Evolutionary conservation across 352 stramenopile species (phyloP).

Genomic region (Phytophthora sp.): DNA sequence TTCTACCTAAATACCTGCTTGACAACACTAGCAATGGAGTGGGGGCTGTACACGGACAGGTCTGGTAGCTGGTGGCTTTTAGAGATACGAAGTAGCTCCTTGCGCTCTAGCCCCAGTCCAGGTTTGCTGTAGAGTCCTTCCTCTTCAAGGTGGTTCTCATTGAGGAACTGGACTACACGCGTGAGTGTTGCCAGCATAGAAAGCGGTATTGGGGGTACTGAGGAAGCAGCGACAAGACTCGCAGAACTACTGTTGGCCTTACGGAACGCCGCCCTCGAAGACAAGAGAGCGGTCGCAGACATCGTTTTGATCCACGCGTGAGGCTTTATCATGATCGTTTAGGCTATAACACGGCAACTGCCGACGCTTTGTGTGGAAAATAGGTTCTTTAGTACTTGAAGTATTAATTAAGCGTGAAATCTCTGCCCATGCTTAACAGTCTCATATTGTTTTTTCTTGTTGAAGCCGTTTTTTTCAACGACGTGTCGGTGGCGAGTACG

Average conservation of each 20-base stretch:
- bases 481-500: too few relatives aligned
- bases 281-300: constrained; percentile 25
- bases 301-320: constrained; percentile 37
- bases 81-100: constrained; percentile 35
- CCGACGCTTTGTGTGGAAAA: constrained; percentile 30
- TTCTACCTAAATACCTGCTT: constrained; percentile 54
- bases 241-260: constrained; percentile 21
- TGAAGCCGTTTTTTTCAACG: too few relatives aligned
- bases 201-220: constrained; percentile 35
- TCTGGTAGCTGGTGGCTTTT: constrained; percentile 33
- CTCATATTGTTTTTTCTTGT: too few relatives aligned
- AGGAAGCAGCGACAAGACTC: background rate
- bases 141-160: constrained; percentile 49
- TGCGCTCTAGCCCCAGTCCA: constrained; percentile 28
- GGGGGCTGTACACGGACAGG: constrained; percentile 45
- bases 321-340: constrained; percentile 36
- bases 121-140: constrained; percentile 59
- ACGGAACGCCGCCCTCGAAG: constrained; percentile 25
- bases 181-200: constrained; percentile 40
- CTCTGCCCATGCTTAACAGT: too few relatives aligned
- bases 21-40: constrained; percentile 50
- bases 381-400: constrained; percentile 2
- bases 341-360: constrained; percentile 17
- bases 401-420: too few relatives aligned
- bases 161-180: constrained; percentile 53